Evolutionary conservation across 768 basidiomycete genomes (phyloP).

Genomic region (Pleurotus djamor): DNA sequence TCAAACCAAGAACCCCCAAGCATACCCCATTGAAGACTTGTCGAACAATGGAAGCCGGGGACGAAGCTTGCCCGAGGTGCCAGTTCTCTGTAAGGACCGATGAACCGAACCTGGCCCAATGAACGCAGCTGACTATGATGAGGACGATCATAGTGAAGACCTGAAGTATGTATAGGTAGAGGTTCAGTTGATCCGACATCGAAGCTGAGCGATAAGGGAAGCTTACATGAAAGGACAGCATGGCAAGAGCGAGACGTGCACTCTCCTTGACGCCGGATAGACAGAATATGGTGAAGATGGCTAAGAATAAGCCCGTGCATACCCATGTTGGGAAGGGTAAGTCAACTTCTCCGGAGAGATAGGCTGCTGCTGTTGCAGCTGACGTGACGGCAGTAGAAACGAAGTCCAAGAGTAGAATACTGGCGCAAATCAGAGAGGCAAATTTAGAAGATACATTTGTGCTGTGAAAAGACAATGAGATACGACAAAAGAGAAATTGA

Average conservation of each 20-base stretch:
- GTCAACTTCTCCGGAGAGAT: slow-evolving; percentile 60
- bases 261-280: slow-evolving; percentile 63
- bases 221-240: slow-evolving; percentile 61
- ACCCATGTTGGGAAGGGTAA: slow-evolving; percentile 57
- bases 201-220: neutral
- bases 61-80: slow-evolving; percentile 31
- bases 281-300: slow-evolving; percentile 51
- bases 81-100: slow-evolving; percentile 54
- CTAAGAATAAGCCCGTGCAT: slow-evolving; percentile 50
- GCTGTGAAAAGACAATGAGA: slow-evolving; percentile 16
- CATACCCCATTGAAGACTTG: slow-evolving; percentile 69
- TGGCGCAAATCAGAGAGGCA: slow-evolving; percentile 62
- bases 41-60: slow-evolving; percentile 27
- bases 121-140: slow-evolving; percentile 42
- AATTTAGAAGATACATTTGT: slow-evolving; percentile 63
- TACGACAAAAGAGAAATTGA: neutral
- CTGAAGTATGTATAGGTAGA: too few species aligned
- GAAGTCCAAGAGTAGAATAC: slow-evolving; percentile 70
- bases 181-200: slow-evolving; percentile 5
- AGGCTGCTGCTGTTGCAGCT: slow-evolving; percentile 68
- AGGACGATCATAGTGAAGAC: slow-evolving; percentile 54
- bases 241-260: slow-evolving; percentile 52
- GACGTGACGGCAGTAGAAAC: slow-evolving; percentile 69
- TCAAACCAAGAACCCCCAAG: slow-evolving; percentile 69
- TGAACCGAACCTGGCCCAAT: slow-evolving; percentile 52